These are phyloP conservation scores for Penicillium psychrosexuale DNA, from an alignment of 2,329 filamentous ascomycete species.

Conservation along the genomic window DNA sequence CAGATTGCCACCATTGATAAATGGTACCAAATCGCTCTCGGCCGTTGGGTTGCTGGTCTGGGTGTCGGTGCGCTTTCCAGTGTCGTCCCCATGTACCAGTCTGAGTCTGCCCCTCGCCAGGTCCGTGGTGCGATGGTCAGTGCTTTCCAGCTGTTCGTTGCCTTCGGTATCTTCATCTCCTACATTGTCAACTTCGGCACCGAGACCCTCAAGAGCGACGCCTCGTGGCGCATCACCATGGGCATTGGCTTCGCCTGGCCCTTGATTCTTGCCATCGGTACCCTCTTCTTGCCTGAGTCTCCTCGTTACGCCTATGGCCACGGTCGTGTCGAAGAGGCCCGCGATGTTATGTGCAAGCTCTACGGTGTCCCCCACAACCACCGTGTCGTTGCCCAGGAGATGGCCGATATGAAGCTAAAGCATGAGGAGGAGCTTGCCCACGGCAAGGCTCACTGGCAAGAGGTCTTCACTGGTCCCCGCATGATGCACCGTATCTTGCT, in stretches of 20 bases:
- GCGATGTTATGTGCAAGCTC: conserved; percentile 52
- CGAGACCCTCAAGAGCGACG: conserved; percentile 42
- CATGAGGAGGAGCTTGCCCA: conserved; percentile 54
- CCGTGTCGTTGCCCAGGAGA: conserved; percentile 53
- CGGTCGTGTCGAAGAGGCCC: conserved; percentile 52
- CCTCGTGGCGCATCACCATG: conserved; percentile 51
- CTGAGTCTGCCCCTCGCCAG: conserved; percentile 47
- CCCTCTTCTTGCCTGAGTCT: conserved; percentile 56
- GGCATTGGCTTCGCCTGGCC: conserved; percentile 59
- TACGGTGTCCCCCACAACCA: conserved; percentile 58
- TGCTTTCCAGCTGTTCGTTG: conserved; percentile 50
- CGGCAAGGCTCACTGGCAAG: conserved; percentile 40
- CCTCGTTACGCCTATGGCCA: conserved; percentile 58
- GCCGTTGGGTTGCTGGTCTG: conserved; percentile 47
- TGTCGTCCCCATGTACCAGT: conserved; percentile 49
- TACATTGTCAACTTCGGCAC: conserved; percentile 51
- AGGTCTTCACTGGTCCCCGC: conserved; percentile 48
- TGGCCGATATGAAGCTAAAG: conserved; percentile 58
- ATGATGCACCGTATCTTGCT: conserved; percentile 49
- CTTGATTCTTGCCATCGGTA: conserved; percentile 53
- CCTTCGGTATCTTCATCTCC: conserved; percentile 50
- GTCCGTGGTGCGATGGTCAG: conserved; percentile 50
- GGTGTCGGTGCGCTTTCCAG: conserved; percentile 49
- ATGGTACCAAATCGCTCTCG: conserved; percentile 47
- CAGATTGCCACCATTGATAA: conserved; percentile 44